phyloP scores from a whole-genome alignment of 768 basidiomycete genomes.

The Exidia glandulosa region DNA sequence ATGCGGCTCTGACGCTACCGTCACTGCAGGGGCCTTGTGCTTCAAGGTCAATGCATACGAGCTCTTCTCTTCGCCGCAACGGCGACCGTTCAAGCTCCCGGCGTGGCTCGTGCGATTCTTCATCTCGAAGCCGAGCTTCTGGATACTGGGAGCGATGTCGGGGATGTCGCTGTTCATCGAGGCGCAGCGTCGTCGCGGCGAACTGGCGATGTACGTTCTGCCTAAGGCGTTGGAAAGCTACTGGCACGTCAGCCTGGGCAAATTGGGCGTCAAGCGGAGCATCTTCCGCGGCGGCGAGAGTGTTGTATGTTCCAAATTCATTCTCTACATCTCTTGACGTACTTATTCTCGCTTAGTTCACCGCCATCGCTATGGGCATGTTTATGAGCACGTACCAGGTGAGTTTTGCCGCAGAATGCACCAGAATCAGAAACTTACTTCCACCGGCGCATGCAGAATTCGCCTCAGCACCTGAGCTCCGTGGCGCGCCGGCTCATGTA shows the following conservation, averaged over 20 bases:
- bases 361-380: slow-evolving; percentile 80
- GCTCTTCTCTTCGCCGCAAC: slow-evolving; percentile 27
- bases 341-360: slow-evolving; percentile 27
- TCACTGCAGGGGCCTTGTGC: slow-evolving; percentile 46
- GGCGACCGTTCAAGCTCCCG: slow-evolving; percentile 26
- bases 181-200: slow-evolving; percentile 75
- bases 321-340: neutral
- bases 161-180: slow-evolving; percentile 79
- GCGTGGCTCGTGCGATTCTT: slow-evolving; percentile 42
- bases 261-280: slow-evolving; percentile 54
- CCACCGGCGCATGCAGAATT: slow-evolving; percentile 27
- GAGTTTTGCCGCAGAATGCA: neutral
- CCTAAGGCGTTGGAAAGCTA: slow-evolving; percentile 84
- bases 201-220: slow-evolving; percentile 85
- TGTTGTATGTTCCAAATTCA: slow-evolving; percentile 48
- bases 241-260: slow-evolving; percentile 72
- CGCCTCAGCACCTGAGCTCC: slow-evolving; percentile 73
- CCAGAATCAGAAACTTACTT: neutral
- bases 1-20: neutral
- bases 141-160: slow-evolving; percentile 58
- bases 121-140: slow-evolving; percentile 60
- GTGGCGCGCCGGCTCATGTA: slow-evolving; percentile 73
- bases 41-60: slow-evolving; percentile 50
- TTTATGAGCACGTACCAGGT: slow-evolving; percentile 84
- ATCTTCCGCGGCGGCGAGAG: slow-evolving; percentile 56